These are phyloP conservation scores for Saturnispora saitoi DNA, from an alignment of 805 yeast genomes.

Conservation along the genomic window DNA sequence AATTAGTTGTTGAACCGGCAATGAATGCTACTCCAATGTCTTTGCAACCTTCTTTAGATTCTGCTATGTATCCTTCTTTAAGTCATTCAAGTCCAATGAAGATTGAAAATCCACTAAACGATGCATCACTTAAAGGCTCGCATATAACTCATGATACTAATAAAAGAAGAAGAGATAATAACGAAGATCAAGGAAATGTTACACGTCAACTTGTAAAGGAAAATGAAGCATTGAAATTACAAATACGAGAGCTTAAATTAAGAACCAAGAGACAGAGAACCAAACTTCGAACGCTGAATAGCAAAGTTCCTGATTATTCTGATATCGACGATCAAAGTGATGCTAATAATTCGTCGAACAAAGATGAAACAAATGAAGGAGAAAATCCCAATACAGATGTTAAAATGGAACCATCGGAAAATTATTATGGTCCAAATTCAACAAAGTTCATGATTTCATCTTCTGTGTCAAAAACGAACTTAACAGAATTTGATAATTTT, in stretches of 20 bases:
- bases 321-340: conserved; percentile 9
- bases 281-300: conserved; percentile 7
- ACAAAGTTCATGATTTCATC: conserved; percentile 38
- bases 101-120: neutral
- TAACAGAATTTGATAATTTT: conserved; percentile 22
- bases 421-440: conserved; percentile 46
- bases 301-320: conserved; percentile 1
- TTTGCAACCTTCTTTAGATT: neutral
- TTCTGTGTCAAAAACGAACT: conserved; percentile 21
- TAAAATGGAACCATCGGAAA: conserved; percentile 25
- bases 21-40: neutral
- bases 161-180: neutral
- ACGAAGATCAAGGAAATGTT: neutral
- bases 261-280: conserved; percentile 17
- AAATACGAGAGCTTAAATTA: conserved; percentile 21
- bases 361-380: neutral
- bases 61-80: neutral
- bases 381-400: neutral
- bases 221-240: conserved; percentile 24
- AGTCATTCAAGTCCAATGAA: neutral
- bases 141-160: neutral
- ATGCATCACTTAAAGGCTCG: neutral
- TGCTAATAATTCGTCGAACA: conserved; percentile 8
- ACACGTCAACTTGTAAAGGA: conserved; percentile 17
- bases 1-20: conserved; percentile 14